phyloP scores from a whole-genome alignment of 2,329 filamentous ascomycete genomes.

The Delphinella strobiligena region DNA sequence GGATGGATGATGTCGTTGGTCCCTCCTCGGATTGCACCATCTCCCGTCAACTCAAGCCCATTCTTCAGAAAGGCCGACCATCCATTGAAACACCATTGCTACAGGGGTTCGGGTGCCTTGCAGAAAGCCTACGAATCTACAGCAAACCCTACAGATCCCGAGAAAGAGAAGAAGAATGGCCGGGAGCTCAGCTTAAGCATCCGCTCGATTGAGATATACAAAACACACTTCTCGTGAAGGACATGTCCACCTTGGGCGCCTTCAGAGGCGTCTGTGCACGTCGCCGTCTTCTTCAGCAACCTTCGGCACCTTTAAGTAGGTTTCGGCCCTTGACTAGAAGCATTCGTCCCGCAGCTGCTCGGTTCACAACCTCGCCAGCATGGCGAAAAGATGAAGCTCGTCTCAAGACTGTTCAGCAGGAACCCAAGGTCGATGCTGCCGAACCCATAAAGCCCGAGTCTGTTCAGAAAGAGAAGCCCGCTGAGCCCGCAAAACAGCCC shows the following conservation, averaged over 20 bases:
- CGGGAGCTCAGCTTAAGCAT: neutral
- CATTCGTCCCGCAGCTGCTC: slow-evolving; percentile 9
- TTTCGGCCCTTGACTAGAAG: neutral
- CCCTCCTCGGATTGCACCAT: neutral
- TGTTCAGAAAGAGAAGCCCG: slow-evolving; percentile 19
- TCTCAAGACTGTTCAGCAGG: slow-evolving; percentile 14
- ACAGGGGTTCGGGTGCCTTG: no score
- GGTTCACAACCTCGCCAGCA: slow-evolving; percentile 31
- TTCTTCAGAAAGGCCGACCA: no score
- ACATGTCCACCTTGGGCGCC: neutral
- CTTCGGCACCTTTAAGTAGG: neutral
- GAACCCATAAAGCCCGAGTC: slow-evolving; percentile 24
- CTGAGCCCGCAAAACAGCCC: slow-evolving; percentile 30
- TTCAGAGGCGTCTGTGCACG: neutral
- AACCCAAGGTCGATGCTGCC: slow-evolving; percentile 16
- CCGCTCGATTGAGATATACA: no score
- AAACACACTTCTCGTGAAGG: no score
- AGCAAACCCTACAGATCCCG: no score
- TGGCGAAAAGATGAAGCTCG: slow-evolving; percentile 29
- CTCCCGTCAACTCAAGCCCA: no score
- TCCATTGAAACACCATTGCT: no score
- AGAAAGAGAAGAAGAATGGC: neutral
- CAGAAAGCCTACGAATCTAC: no score
- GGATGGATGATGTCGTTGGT: neutral
- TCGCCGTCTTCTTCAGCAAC: neutral